Evolutionary conservation across 2,329 filamentous ascomycete species (phyloP), one percentile per base, ranked within the genome.

Genomic region (Pseudocercospora pini-densiflorae): DNA sequence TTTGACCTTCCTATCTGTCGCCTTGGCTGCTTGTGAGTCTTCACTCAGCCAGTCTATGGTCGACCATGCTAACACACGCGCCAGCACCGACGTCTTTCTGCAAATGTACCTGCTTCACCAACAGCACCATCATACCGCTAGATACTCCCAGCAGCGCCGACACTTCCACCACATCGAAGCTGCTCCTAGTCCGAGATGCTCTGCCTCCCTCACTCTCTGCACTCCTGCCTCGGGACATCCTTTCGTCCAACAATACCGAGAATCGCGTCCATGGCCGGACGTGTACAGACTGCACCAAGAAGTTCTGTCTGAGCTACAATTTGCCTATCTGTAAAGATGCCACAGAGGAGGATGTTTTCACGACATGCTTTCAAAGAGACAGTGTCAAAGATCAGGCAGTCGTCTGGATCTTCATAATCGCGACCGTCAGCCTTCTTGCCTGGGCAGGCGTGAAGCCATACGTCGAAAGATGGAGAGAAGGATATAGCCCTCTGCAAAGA

Each of bases 41-140:
- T 19, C 12, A 19, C 51, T 61, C 23, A 23, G 31, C 23, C 29
- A 10, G 14, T 54, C 53, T 57, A 4, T 36, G 33, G 33, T 36
- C 14, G 33, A 61, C 54, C 43, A 57, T 43, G 61, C 64, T 65
- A 53, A 70, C 45, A 70, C 45, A 24, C 31, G 16, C 27, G 4
- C 53, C 55, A 84, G 83, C 82, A 51, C 83, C 84, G 24, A 87
- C 87, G 16, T 89, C 88, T 65, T 91, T 90, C 79, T 91, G 89
- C 85, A 91, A 90, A 86, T 91, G 89, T 77, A 90, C 87, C 64
- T 90, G 89, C 78, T 88, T 87, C 79, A 83, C 84, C 59, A 90
- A 90, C 76, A 88, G 85, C 79, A 90, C 88, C 62, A 89, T 91
- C 60, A 90, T 91, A 70, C 85, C 88, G 19, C 85, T 90, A 64